These are phyloP conservation scores for Trichomonas gallinae DNA, from an alignment of 208 protist species.

Conservation along the genomic window DNA sequence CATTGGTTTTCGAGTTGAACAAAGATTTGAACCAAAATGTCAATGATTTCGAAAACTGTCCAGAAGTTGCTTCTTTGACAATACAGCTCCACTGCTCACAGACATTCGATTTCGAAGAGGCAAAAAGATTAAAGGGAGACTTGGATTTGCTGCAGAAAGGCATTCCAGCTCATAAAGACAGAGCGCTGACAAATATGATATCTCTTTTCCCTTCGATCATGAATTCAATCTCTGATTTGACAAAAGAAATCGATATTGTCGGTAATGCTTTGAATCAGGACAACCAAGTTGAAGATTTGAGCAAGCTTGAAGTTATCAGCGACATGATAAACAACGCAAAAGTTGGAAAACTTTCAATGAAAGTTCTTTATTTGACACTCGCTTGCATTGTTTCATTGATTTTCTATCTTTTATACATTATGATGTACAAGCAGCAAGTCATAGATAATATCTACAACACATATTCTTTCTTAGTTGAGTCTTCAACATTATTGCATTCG, in stretches of 20 bases:
- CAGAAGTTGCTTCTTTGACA: not conserved
- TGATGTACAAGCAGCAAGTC: not conserved
- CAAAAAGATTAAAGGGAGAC: not conserved
- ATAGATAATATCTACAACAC: not conserved
- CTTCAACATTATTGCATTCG: not conserved
- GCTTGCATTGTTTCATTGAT: not conserved
- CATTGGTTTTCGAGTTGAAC: not conserved
- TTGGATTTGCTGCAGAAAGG: not conserved
- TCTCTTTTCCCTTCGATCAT: not conserved
- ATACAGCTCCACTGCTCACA: not conserved
- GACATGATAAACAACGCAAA: not conserved
- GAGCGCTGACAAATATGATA: not conserved
- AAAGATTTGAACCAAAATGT: not conserved
- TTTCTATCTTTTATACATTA: not conserved
- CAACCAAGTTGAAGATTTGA: not conserved
- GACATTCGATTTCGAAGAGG: not conserved
- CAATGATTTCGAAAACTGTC: not conserved
- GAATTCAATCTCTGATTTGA: not conserved
- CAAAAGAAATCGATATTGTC: not conserved
- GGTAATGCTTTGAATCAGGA: not conserved
- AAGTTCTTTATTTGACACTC: not conserved
- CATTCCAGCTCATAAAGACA: not conserved
- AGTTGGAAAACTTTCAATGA: no score
- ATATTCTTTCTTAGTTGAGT: not conserved
- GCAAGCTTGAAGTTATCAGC: not conserved